Evolutionary conservation across 2,329 filamentous ascomycete species (phyloP).

Genomic region (Colletotrichum viniferum): DNA sequence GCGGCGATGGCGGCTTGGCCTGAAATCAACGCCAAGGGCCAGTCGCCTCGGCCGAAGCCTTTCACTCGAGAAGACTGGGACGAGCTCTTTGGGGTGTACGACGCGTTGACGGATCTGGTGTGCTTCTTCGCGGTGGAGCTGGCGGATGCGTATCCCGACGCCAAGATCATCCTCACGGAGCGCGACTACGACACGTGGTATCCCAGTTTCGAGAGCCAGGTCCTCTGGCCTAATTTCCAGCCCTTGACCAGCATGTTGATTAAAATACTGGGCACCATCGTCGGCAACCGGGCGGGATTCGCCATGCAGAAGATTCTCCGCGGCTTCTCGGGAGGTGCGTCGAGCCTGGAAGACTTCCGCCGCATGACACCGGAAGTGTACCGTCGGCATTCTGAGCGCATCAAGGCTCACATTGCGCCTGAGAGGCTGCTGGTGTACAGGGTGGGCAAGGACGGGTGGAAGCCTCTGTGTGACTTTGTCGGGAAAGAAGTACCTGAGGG

Average conservation of each 20-base stretch:
- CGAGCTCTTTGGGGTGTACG: slow-evolving; percentile 31
- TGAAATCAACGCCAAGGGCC: not conserved
- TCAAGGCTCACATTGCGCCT: slow-evolving; percentile 9
- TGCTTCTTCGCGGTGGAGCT: slow-evolving; percentile 29
- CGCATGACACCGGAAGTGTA: not conserved
- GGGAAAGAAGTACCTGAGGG: slow-evolving; percentile 35
- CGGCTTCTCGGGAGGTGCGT: slow-evolving; percentile 27
- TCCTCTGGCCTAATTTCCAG: slow-evolving; percentile 28
- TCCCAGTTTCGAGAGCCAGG: slow-evolving; percentile 32
- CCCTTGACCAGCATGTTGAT: slow-evolving; percentile 23
- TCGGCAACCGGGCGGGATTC: slow-evolving; percentile 32
- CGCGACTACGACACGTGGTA: slow-evolving; percentile 36
- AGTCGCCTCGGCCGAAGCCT: not conserved
- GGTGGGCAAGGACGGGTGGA: slow-evolving; percentile 42
- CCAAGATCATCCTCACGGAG: slow-evolving; percentile 36
- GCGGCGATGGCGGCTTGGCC: slow-evolving; percentile 4
- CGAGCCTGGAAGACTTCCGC: not conserved
- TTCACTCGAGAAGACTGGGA: slow-evolving; percentile 34
- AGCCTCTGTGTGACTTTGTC: slow-evolving; percentile 45
- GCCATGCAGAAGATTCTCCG: slow-evolving; percentile 29
- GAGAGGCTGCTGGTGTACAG: slow-evolving; percentile 15
- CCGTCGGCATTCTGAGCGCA: slow-evolving; percentile 7
- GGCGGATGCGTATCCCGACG: slow-evolving; percentile 34
- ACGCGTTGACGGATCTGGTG: slow-evolving; percentile 34
- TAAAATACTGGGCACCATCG: slow-evolving; percentile 29